phyloP scores from a whole-genome alignment of 306 rosid genomes.

The Potentilla sterilis region DNA sequence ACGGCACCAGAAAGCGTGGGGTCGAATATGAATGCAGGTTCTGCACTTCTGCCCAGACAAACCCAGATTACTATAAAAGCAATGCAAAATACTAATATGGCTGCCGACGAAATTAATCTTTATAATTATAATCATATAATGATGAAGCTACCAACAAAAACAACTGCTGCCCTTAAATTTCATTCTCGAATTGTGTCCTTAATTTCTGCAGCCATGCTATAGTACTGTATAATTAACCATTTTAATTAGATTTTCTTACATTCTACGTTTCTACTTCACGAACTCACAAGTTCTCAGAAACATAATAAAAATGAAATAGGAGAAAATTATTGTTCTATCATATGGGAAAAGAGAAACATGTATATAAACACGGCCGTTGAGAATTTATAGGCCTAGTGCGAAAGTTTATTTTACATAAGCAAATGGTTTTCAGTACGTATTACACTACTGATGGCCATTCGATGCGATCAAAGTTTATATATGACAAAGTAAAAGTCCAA shows the following conservation, averaged over 20 bases:
- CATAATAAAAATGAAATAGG: background rate
- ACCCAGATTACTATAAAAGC: background rate
- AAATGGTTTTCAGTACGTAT: background rate
- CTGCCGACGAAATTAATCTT: slow-evolving; percentile 25
- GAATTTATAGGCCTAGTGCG: too few species aligned
- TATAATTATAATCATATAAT: background rate
- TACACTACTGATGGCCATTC: background rate
- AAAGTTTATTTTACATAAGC: background rate
- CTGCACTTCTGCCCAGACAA: background rate
- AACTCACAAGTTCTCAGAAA: background rate
- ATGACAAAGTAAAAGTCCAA: background rate
- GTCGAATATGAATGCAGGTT: background rate
- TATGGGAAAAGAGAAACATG: background rate
- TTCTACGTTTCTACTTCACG: background rate
- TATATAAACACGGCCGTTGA: too few species aligned
- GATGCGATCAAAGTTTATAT: background rate
- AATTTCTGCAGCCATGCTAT: background rate
- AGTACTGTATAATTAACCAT: too few species aligned
- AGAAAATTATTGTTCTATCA: background rate
- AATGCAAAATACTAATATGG: background rate
- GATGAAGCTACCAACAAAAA: background rate
- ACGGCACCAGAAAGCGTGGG: background rate
- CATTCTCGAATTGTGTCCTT: slow-evolving; percentile 1
- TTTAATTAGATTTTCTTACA: background rate
- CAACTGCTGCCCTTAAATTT: background rate